Base-by-base conservation (phyloP, 73 alveolate genomes). In the Uronychia setigera region DNA sequence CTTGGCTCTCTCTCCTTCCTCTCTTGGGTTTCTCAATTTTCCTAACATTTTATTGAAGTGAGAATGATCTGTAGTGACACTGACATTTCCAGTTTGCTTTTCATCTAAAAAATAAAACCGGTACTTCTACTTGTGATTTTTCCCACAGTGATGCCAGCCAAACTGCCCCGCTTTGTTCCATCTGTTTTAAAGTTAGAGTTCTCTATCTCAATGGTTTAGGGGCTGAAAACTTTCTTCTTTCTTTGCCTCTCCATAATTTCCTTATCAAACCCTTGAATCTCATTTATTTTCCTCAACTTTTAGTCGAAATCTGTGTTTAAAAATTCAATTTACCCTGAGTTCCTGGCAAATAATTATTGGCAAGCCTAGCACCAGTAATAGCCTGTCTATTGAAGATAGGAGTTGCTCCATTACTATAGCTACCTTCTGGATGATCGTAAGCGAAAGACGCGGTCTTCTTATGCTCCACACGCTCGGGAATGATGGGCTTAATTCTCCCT, bases 361-460 rank as follows among this genome's bases (percentile, higher is more conserved):
- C 67, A 11, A 46, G 19, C 19, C 67, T 46, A 11, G 67, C 67
- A 5, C 67, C 67, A 46, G 67, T 19, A 5, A 46, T 11, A 19
- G 67, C 67, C 67, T 46, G 67, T 46, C 67, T 46, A 19, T 46
- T 46, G 67, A 46, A 46, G 67, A 46, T 46, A 46, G 67, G 67
- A 19, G 67, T 46, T 19, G 19, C 67, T 11, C n/a, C 5, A 46
- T 46, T 46, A 5, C 67, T 19, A 19, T 46, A 46, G 67, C n/a
- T 11, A 46, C 19, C n/a, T 19, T 46, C 67, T 5, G 5, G 67
- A 5, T 46, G 19, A 19, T 46, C 67, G n/a, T 19, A 46, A 19
- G 67, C 67, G n/a, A 46, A 46, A 46, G 67, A 46, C 67, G 67
- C 67, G 67, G 67, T 46, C 67, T 46, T 46, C 67, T 19, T 46